phyloP scores from a whole-genome alignment of 1,284 basidiomycete genomes.

The Serendipita sp. region DNA sequence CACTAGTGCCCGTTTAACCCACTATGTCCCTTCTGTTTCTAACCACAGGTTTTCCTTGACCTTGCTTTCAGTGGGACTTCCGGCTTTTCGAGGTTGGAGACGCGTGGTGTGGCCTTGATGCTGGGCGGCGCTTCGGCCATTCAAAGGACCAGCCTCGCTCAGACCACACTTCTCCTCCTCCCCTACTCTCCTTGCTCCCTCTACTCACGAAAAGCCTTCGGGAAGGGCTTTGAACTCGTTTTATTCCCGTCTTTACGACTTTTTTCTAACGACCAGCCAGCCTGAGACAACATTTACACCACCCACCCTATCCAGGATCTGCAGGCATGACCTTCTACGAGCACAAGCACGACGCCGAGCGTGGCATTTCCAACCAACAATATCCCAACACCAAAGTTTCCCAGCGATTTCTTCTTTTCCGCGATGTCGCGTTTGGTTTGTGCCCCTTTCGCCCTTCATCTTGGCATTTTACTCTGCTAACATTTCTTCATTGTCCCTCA shows the following conservation, averaged over 20 bases:
- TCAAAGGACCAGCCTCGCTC: background rate
- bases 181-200: background rate
- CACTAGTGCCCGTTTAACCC: too few species aligned
- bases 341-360: constrained; percentile 1
- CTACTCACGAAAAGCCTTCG: background rate
- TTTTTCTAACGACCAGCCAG: constrained; percentile 6
- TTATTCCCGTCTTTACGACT: background rate
- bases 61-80: too few species aligned
- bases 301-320: background rate
- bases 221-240: background rate
- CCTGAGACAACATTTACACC: background rate
- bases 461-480: background rate
- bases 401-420: background rate
- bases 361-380: constrained; percentile 2
- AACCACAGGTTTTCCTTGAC: too few species aligned
- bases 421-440: background rate
- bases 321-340: background rate
- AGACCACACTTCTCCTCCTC: background rate
- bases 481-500: background rate
- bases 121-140: background rate
- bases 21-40: too few species aligned
- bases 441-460: background rate
- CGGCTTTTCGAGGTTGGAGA: too few species aligned
- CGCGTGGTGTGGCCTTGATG: background rate
- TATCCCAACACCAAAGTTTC: background rate